phyloP scores from a whole-genome alignment of 352 stramenopile genomes.

The Phytophthora gonapodyides region DNA sequence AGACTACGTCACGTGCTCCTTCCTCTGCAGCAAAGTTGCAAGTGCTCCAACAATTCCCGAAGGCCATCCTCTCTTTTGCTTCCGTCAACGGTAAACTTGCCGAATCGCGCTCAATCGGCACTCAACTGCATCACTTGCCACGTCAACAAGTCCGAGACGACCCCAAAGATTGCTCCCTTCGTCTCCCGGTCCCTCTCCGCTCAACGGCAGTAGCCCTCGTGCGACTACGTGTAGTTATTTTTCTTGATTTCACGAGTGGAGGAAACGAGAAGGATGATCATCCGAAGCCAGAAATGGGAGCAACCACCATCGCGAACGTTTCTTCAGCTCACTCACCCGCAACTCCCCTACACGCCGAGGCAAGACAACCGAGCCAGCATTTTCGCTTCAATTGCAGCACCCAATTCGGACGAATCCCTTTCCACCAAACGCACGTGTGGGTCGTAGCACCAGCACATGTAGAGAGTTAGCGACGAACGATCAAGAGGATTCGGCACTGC shows the following conservation, averaged over 20 bases:
- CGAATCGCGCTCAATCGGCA: constrained; percentile 13
- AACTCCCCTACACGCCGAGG: background rate
- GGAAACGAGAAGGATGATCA: too few species aligned
- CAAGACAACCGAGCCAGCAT: constrained; percentile 2
- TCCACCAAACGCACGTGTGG: constrained; percentile 15
- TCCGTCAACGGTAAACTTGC: constrained; percentile 11
- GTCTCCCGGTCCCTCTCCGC: constrained; percentile 12
- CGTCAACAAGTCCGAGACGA: constrained; percentile 24
- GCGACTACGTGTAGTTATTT: too few species aligned
- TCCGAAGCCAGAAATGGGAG: too few species aligned
- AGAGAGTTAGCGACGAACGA: constrained; percentile 15
- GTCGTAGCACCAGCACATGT: constrained; percentile 36
- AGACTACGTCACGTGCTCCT: constrained; percentile 9
- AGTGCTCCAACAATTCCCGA: constrained; percentile 8
- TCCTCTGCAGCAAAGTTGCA: constrained; percentile 16
- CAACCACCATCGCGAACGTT: too few species aligned
- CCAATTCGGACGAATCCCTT: constrained; percentile 3
- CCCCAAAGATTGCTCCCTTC: constrained; percentile 14
- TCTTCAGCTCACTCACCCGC: too few species aligned
- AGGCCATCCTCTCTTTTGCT: constrained; percentile 14
- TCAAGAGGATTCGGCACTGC: constrained; percentile 19
- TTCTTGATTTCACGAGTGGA: too few species aligned
- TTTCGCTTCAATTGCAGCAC: background rate
- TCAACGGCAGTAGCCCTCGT: constrained; percentile 7
- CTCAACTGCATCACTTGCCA: constrained; percentile 30